Evolutionary conservation across 2,329 filamentous ascomycete genomes (phyloP).

Genomic region (Thyridium curvatum): DNA sequence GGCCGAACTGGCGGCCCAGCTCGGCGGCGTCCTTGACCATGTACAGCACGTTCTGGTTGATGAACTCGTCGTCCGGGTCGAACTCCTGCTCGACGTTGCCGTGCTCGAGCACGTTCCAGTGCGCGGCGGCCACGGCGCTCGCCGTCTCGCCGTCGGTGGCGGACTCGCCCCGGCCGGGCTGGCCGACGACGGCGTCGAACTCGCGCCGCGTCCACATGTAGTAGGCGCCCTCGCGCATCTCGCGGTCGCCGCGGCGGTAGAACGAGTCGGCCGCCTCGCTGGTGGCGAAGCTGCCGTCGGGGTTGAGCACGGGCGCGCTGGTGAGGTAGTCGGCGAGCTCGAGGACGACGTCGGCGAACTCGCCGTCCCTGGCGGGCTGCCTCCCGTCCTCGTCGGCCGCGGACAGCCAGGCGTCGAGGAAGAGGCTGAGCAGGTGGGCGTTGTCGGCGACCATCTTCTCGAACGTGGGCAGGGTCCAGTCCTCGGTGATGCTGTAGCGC

Average conservation of each 20-base stretch:
- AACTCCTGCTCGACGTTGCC: constrained; percentile 80
- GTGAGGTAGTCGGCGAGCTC: constrained; percentile 86
- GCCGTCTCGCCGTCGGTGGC: constrained; percentile 41
- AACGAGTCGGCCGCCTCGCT: constrained; percentile 88
- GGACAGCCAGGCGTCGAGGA: constrained; percentile 77
- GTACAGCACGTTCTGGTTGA: constrained; percentile 84
- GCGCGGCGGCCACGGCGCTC: constrained; percentile 68
- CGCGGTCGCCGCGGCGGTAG: constrained; percentile 64
- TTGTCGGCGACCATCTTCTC: constrained; percentile 98
- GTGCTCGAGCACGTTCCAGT: constrained; percentile 78
- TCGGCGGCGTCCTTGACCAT: constrained; percentile 61
- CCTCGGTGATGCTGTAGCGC: constrained; percentile 80
- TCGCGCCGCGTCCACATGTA: constrained; percentile 92
- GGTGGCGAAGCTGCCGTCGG: constrained; percentile 72
- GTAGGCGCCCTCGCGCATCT: constrained; percentile 86
- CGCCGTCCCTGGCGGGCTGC: constrained; percentile 40
- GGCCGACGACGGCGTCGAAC: constrained; percentile 65
- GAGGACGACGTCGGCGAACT: constrained; percentile 71
- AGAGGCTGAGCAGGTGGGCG: constrained; percentile 74
- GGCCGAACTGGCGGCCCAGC: constrained; percentile 68
- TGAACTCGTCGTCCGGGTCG: constrained; percentile 89
- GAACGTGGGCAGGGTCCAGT: constrained; percentile 94
- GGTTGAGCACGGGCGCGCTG: constrained; percentile 58
- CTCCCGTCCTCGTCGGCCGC: constrained; percentile 25
- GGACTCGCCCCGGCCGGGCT: not conserved